These are phyloP conservation scores for Astrothelium macrocarpum DNA, from an alignment of 495 filamentous ascomycete genomes.

Conservation along the genomic window DNA sequence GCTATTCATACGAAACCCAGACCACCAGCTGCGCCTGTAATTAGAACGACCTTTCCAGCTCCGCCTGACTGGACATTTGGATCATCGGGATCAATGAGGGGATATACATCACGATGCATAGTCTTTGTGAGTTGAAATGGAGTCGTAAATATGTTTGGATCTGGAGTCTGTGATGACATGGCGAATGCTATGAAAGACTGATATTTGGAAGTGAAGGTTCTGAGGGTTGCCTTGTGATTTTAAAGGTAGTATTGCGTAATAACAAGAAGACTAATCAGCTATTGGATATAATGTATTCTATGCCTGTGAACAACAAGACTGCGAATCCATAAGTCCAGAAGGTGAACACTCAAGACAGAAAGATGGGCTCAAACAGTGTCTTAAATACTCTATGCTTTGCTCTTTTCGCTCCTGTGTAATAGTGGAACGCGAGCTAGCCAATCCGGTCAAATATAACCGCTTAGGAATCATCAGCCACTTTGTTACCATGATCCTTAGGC, in stretches of 20 bases:
- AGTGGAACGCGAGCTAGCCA: background rate
- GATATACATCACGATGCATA: slow-evolving; percentile 38
- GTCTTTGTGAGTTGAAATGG: slow-evolving; percentile 24
- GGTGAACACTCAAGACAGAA: too few relatives aligned
- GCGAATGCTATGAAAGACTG: background rate
- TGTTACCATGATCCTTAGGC: too few relatives aligned
- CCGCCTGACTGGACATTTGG: slow-evolving; percentile 23
- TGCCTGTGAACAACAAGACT: too few relatives aligned
- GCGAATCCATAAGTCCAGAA: too few relatives aligned
- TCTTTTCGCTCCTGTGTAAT: too few relatives aligned
- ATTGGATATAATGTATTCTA: too few relatives aligned
- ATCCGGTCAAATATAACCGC: background rate
- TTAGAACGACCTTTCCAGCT: slow-evolving; percentile 35
- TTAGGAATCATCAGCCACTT: background rate
- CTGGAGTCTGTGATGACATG: background rate
- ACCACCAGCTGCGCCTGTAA: slow-evolving; percentile 41
- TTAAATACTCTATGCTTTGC: too few relatives aligned
- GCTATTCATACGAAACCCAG: slow-evolving; percentile 29
- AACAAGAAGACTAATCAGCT: too few relatives aligned
- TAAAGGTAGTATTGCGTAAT: too few relatives aligned
- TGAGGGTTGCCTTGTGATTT: too few relatives aligned
- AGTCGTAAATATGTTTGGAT: slow-evolving; percentile 14
- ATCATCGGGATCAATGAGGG: slow-evolving; percentile 32
- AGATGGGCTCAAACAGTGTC: too few relatives aligned
- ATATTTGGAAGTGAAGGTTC: background rate